Percentiles rank a stretch among this genome's conserved stretches.
phyloP scores from a whole-genome alignment of 1,284 basidiomycete genomes.

The Coniophora puteana region DNA sequence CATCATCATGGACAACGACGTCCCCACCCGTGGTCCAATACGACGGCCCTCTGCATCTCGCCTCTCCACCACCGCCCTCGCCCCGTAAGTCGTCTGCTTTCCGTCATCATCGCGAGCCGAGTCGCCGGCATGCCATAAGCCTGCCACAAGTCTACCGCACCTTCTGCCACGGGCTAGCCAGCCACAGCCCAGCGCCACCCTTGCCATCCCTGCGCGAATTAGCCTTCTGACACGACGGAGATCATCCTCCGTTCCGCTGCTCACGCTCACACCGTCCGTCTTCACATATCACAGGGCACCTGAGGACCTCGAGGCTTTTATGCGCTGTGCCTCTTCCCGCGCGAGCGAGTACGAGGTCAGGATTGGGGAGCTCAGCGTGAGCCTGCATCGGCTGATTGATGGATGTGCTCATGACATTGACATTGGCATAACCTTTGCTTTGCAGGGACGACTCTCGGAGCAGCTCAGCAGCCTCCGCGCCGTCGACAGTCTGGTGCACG shows the following conservation, averaged over 20 bases:
- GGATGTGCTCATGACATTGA: slow-evolving; percentile 1
- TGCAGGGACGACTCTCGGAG: slow-evolving; percentile 58
- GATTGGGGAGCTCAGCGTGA: slow-evolving; percentile 69
- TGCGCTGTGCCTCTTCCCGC: slow-evolving; percentile 47
- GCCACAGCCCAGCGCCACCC: too few species aligned
- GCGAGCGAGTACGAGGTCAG: slow-evolving; percentile 54
- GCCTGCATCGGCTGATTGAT: slow-evolving; percentile 12
- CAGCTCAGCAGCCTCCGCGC: slow-evolving; percentile 68
- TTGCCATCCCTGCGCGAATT: too few species aligned
- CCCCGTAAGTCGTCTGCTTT: neutral
- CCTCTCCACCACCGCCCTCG: neutral
- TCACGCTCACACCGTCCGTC: too few species aligned
- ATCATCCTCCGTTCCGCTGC: too few species aligned
- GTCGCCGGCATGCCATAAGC: too few species aligned
- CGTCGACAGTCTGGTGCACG: slow-evolving; percentile 62
- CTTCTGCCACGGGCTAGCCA: too few species aligned
- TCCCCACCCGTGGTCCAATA: too few species aligned
- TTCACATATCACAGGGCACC: too few species aligned
- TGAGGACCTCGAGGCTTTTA: slow-evolving; percentile 38
- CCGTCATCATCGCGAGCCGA: neutral
- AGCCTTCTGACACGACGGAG: too few species aligned
- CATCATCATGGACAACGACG: slow-evolving; percentile 1
- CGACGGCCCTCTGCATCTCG: neutral
- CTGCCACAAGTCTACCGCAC: too few species aligned
- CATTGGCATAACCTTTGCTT: slow-evolving; percentile 7